Base-by-base conservation (phyloP, 2,329 filamentous ascomycete species). In the Colletotrichum aenigma region DNA sequence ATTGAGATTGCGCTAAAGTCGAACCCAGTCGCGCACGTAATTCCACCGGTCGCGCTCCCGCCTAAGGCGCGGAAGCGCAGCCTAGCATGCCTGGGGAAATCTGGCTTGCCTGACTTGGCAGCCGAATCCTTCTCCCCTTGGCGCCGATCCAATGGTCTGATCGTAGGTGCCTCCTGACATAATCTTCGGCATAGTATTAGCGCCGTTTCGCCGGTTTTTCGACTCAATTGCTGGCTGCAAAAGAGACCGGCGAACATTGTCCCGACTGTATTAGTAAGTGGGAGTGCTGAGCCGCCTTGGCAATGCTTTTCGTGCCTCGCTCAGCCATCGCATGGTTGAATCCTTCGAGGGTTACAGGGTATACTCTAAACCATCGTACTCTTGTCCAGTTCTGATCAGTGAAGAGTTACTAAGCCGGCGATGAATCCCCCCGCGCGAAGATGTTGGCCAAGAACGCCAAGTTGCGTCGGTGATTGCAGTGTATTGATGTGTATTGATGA, bases 51-150 rank as follows among this genome's bases (percentile, higher is more conserved):
- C n/a, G 10, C 2, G 1, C 26, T 28, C 26, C 55, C 13, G 21
- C 2, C 55, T 4, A 58, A 8, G 21, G 55, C 24, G 24, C 15
- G 55, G 56, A 4, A 18, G 10, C 28, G 4, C 28, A n/a, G 18
- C 38, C 38, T 61, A 9, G 24, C n/a, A 61, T 38, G n/a, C 60
- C n/a, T 21, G 12, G 30, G n/a, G 26, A 32, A 64, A 34, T 64
- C 60, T n/a, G 13, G 26, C 70, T 72, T 66, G 48, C 32, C 0
- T n/a, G 21, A 16, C 70, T 72, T 66, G 62, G 69, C 69, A 15
- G 6, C n/a, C 52, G 52, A 26, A 60, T 72, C 70, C 64, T 72
- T 72, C 64, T 36, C 21, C 36, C 55, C 64, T 69, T 68, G 55
- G 70, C 70, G 30, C 21, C 26, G 9, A 32, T 18, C 4, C n/a